A percentile compares a stretch with the other conserved stretches of the same genome.
These are phyloP conservation scores for Colletotrichum cordylinicola DNA, from an alignment of 2,329 filamentous ascomycete genomes.

Conservation along the genomic window DNA sequence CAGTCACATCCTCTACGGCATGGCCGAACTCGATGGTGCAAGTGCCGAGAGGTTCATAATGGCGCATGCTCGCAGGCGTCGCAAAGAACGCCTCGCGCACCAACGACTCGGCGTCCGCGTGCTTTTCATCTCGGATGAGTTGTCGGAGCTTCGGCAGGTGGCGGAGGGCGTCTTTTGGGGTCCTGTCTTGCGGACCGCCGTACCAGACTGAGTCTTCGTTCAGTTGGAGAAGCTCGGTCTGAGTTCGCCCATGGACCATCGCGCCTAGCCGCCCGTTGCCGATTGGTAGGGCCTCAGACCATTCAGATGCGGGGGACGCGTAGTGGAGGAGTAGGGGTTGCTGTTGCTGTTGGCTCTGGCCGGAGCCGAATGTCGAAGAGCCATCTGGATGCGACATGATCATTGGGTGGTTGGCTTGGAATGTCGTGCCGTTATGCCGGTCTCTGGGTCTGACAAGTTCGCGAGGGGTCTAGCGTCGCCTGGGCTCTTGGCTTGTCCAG, in stretches of 20 bases:
- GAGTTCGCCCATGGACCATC: constrained; percentile 43
- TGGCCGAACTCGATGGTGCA: constrained; percentile 47
- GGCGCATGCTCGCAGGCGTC: constrained; percentile 48
- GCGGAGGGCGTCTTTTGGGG: constrained; percentile 36
- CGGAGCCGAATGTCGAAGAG: background rate
- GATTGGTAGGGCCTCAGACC: constrained; percentile 41
- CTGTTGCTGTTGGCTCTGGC: background rate
- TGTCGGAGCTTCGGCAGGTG: constrained; percentile 40
- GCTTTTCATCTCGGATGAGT: constrained; percentile 37
- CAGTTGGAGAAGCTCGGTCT: constrained; percentile 43
- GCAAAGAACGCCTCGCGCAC: constrained; percentile 44
- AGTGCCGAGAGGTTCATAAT: constrained; percentile 48
- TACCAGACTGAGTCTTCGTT: constrained; percentile 54
- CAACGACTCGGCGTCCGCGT: constrained; percentile 23
- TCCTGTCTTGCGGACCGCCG: constrained; percentile 43
- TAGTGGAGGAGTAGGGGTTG: constrained; percentile 30
- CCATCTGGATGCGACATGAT: background rate
- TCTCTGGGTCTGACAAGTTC: background rate
- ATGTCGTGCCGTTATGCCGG: constrained; percentile 15
- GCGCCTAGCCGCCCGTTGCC: constrained; percentile 46
- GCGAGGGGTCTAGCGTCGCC: background rate
- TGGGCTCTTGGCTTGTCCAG: background rate
- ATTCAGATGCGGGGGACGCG: constrained; percentile 31
- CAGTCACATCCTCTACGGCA: constrained; percentile 10
- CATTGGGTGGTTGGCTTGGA: background rate